Conservation (phyloP, 768 basidiomycete genomes). For the Boletellus ananiceps region DNA sequence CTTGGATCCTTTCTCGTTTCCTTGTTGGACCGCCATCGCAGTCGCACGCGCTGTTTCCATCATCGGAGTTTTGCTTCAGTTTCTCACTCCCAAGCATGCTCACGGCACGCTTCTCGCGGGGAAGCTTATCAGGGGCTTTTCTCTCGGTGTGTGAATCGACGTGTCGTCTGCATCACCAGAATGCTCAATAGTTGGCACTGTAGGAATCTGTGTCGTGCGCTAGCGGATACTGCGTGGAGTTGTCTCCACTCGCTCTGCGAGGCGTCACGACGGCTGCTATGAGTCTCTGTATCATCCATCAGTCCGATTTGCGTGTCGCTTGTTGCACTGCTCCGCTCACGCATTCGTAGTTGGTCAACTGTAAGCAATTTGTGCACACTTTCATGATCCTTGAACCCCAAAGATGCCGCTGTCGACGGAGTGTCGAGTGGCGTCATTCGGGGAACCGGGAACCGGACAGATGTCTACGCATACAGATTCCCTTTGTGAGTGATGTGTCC, state of each 20-base stretch:
- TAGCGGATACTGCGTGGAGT: slow-evolving; percentile 24
- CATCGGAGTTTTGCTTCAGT: slow-evolving; percentile 20
- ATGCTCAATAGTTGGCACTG: neutral
- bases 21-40: neutral
- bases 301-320: neutral
- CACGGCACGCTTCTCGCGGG: slow-evolving; percentile 24
- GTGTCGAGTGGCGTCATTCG: slow-evolving; percentile 24
- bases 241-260: slow-evolving; percentile 25
- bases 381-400: neutral
- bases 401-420: slow-evolving; percentile 1
- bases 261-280: slow-evolving; percentile 23
- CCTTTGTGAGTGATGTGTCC: slow-evolving; percentile 19
- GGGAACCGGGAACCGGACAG: slow-evolving; percentile 20
- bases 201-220: slow-evolving; percentile 26
- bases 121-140: slow-evolving; percentile 24
- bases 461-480: slow-evolving; percentile 23
- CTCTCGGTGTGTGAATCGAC: slow-evolving; percentile 15
- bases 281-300: slow-evolving; percentile 24
- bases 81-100: slow-evolving; percentile 17
- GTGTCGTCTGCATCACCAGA: too few species aligned
- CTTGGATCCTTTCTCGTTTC: neutral
- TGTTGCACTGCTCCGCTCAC: neutral
- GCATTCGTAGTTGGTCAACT: slow-evolving; percentile 18
- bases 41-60: slow-evolving; percentile 21
- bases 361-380: slow-evolving; percentile 6